These are phyloP conservation scores for Populus trichocarpa DNA, from an alignment of 441 rosid genomes.

Conservation along the genomic window DNA sequence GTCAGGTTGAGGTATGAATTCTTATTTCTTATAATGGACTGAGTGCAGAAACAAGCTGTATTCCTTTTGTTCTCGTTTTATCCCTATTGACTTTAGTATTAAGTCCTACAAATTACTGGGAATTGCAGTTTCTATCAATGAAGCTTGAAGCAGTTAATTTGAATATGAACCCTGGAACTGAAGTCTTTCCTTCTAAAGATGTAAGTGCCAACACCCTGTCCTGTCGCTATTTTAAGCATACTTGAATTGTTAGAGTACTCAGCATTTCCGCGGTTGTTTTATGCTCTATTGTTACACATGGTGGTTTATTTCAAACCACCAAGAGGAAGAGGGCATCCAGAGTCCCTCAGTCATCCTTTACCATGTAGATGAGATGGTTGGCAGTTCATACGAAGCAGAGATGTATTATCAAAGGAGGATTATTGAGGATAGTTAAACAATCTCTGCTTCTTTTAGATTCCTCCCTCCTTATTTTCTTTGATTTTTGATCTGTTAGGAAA, in stretches of 20 bases:
- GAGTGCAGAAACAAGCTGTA: background rate
- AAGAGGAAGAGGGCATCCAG: background rate
- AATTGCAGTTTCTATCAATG: constrained; percentile 77
- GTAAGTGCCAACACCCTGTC: constrained; percentile 29
- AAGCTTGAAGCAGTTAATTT: constrained; percentile 84
- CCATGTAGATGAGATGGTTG: background rate
- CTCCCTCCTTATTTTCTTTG: background rate
- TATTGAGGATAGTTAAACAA: background rate
- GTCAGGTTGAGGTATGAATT: constrained; percentile 70
- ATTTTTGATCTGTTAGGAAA: background rate
- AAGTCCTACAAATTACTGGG: constrained; percentile 13
- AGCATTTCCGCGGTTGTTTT: background rate
- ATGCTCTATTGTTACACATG: background rate
- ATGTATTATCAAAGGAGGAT: background rate
- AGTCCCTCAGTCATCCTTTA: background rate
- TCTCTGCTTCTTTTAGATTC: background rate
- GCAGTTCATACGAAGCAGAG: background rate
- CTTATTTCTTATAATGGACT: background rate
- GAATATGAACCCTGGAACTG: constrained; percentile 53
- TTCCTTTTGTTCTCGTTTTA: background rate
- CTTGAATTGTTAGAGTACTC: background rate
- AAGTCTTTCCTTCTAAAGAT: constrained; percentile 67
- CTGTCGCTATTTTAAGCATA: background rate
- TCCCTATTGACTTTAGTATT: background rate
- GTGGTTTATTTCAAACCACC: background rate